Conservation (phyloP, 352 stramenopile genomes). For the Globisporangium carolinianum region DNA sequence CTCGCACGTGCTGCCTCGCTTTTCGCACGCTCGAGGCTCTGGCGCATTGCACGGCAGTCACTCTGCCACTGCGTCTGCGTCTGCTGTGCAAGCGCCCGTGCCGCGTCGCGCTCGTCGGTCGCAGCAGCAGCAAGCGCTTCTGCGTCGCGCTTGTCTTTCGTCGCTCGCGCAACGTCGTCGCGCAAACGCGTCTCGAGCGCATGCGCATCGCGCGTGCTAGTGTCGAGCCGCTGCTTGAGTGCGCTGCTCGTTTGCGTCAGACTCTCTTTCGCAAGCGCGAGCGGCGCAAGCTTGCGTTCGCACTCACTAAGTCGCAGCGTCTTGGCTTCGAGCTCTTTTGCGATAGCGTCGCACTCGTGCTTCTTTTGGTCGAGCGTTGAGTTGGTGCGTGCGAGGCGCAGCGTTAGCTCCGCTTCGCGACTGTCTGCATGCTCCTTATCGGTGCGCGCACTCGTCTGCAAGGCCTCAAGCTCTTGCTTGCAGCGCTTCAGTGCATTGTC, state of each 20-base stretch:
- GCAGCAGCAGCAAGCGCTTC: constrained; percentile 35
- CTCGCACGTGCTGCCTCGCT: constrained; percentile 36
- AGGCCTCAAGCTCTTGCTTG: constrained; percentile 33
- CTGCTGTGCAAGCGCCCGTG: constrained; percentile 25
- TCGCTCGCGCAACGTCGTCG: constrained; percentile 31
- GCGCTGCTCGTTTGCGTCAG: constrained; percentile 44
- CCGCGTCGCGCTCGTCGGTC: constrained; percentile 48
- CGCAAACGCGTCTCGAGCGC: constrained; percentile 44
- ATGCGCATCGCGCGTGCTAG: constrained; percentile 35
- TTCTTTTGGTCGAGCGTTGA: constrained; percentile 47
- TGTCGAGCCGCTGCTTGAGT: constrained; percentile 50
- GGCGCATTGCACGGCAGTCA: constrained; percentile 38
- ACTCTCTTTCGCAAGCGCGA: constrained; percentile 42
- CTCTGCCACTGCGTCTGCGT: constrained; percentile 38
- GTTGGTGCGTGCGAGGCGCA: constrained; percentile 21
- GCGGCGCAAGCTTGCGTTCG: constrained; percentile 50
- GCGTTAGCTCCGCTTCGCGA: constrained; percentile 27
- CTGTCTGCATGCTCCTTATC: constrained; percentile 21
- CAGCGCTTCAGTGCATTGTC: constrained; percentile 43
- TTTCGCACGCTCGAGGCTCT: constrained; percentile 49
- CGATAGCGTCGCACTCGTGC: constrained; percentile 45
- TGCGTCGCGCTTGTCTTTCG: constrained; percentile 56
- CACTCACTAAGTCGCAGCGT: constrained; percentile 36
- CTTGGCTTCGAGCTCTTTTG: constrained; percentile 45
- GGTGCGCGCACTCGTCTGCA: constrained; percentile 15